Evolutionary conservation across 352 stramenopile species (phyloP), one percentile per base, ranked within the genome.

Genomic region (Phytophthora idaei): DNA sequence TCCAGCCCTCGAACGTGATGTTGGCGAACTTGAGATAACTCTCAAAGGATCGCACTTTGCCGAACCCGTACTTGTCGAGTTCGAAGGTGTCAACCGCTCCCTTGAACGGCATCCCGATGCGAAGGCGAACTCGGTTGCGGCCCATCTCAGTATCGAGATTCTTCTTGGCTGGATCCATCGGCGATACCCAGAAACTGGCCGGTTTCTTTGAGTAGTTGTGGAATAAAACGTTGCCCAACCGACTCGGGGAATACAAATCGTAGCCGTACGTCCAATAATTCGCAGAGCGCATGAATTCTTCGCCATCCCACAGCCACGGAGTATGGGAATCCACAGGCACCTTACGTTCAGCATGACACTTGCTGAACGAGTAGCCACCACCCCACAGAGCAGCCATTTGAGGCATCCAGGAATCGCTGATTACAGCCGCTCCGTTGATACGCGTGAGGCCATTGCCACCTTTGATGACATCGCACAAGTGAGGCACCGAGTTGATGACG

Each of bases 391-490:
- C 82, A 28, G 51, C 77, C 55, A 94, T 63, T 63, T 92, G 84
- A 10, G 86, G 86, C 57, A 81, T 82, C 66, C 78, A 81, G 34
- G 86, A 83, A 56, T 67, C 64, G 17, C 57, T 71, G 70, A 90
- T 94, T 76, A 93, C 87, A 54, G 80, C 90, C 14, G 84, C 86
- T 27, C 84, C 83, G n/a, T 81, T 67, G 41, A 89, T 94, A 15
- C 86, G 76, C 12, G 89, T 78, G 6, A 80, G 68, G 2, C 74
- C 74, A 41, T 85, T 87, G 42, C 67, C 63, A 4, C 83, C 83
- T 42, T 75, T 74, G 6, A 85, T 80, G 0, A 80, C 90, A 17
- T 78, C 90, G 57, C 86, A 93, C 31, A 93, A 60, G 48, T 94
- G 86, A 14, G 84, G 84, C 0, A 92, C 68, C 28, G 73, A 91